These are phyloP conservation scores for Tylopilus balloui DNA, from an alignment of 768 basidiomycete species.

Conservation along the genomic window DNA sequence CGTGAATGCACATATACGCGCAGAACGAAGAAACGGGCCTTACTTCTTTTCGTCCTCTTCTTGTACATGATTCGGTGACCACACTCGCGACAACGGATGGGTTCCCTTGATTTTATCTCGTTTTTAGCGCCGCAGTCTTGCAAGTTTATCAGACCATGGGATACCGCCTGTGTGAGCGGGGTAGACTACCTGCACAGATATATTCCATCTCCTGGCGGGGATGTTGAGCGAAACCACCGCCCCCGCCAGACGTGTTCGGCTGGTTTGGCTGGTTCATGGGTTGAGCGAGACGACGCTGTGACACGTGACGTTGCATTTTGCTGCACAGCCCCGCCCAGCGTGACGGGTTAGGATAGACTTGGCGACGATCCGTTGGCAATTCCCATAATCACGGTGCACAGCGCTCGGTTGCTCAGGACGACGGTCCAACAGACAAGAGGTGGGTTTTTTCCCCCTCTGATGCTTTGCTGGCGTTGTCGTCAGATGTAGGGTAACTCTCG, in stretches of 20 bases:
- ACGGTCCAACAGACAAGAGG: not conserved
- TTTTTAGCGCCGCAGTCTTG: slow-evolving; percentile 91
- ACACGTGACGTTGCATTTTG: slow-evolving; percentile 14
- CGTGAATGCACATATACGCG: not conserved
- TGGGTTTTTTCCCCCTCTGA: not conserved
- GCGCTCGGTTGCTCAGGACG: slow-evolving; percentile 9
- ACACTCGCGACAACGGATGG: slow-evolving; percentile 93
- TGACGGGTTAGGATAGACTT: not conserved
- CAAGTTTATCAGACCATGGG: slow-evolving; percentile 10
- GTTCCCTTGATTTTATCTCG: slow-evolving; percentile 85
- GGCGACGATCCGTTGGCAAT: slow-evolving; percentile 16
- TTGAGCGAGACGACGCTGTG: not conserved
- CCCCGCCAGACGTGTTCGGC: slow-evolving; percentile 31
- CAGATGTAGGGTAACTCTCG: too few relatives aligned
- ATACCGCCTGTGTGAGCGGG: slow-evolving; percentile 1
- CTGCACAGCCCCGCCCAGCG: slow-evolving; percentile 6
- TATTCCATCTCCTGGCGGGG: slow-evolving; percentile 73
- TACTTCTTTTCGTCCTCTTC: slow-evolving; percentile 90
- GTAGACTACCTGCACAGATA: slow-evolving; percentile 68
- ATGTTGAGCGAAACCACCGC: slow-evolving; percentile 34
- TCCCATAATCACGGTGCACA: slow-evolving; percentile 12
- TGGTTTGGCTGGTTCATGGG: slow-evolving; percentile 39
- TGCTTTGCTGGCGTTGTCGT: not conserved
- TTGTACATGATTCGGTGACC: slow-evolving; percentile 99
- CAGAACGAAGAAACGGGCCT: slow-evolving; percentile 29